Evolutionary conservation across 176 grass and related monocot species (phyloP).

Genomic region (Ensete glaucum): DNA sequence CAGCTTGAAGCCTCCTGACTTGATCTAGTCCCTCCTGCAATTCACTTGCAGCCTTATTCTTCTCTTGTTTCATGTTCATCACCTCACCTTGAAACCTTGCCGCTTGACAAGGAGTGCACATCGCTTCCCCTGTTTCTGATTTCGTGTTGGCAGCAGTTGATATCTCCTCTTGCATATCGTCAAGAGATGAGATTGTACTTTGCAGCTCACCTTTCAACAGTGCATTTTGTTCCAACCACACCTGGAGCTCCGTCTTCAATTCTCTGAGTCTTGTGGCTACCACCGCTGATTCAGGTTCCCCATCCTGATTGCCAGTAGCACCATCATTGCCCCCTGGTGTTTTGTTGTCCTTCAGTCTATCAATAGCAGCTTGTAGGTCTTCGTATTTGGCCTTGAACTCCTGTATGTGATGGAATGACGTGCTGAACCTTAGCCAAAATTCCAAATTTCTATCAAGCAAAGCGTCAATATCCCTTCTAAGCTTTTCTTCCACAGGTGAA

Average conservation of each 20-base stretch:
- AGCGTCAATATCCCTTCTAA: constrained; percentile 61
- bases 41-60: constrained; percentile 53
- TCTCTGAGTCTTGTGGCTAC: constrained; percentile 51
- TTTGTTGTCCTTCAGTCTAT: constrained; percentile 21
- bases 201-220: constrained; percentile 61
- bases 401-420: constrained; percentile 62
- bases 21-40: constrained; percentile 51
- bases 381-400: constrained; percentile 45
- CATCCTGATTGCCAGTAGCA: background rate
- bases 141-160: constrained; percentile 21
- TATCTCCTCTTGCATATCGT: constrained; percentile 73
- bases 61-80: constrained; percentile 81
- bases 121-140: constrained; percentile 3
- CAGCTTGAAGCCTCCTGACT: constrained; percentile 40
- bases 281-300: background rate
- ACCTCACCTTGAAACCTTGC: constrained; percentile 81
- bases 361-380: constrained; percentile 25
- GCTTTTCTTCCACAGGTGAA: constrained; percentile 35
- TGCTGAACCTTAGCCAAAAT: constrained; percentile 94
- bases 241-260: constrained; percentile 76
- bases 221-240: constrained; percentile 81
- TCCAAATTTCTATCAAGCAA: constrained; percentile 85
- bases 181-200: constrained; percentile 45
- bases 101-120: constrained; percentile 51
- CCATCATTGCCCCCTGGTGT: background rate